Evolutionary conservation across 768 basidiomycete genomes (phyloP).

Genomic region (Rhodotorula graminis): DNA sequence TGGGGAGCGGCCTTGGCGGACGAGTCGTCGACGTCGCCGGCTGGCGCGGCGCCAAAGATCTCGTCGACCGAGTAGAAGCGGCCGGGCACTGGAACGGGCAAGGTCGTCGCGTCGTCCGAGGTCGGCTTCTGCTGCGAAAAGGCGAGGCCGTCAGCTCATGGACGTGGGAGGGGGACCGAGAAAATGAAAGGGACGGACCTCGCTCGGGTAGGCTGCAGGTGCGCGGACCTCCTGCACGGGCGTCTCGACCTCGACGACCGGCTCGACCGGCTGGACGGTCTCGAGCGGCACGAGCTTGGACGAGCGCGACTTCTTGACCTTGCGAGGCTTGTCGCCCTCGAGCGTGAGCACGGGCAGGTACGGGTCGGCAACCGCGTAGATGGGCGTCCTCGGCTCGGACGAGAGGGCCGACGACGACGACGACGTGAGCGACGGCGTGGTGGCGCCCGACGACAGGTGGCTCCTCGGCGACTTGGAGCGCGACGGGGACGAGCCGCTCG

Average conservation of each 20-base stretch:
- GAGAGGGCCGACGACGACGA: conserved; percentile 29
- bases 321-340: conserved; percentile 1
- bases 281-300: not conserved
- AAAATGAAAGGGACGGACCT: too few species aligned
- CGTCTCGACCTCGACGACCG: not conserved
- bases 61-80: conserved; percentile 31
- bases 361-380: not conserved
- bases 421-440: conserved; percentile 28
- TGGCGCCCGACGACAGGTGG: conserved; percentile 10
- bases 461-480: not conserved
- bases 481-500: not conserved
- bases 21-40: not conserved
- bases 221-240: not conserved
- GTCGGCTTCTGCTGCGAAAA: too few species aligned
- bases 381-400: conserved; percentile 10
- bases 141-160: not conserved
- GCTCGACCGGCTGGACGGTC: not conserved
- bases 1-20: not conserved
- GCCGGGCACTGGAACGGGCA: not conserved
- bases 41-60: conserved; percentile 19
- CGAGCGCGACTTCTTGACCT: not conserved
- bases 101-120: not conserved
- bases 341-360: not conserved
- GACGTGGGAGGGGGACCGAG: not conserved
- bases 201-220: not conserved